These are phyloP conservation scores for Evansstolkia leycettana DNA, from an alignment of 495 filamentous ascomycete genomes.

Conservation along the genomic window DNA sequence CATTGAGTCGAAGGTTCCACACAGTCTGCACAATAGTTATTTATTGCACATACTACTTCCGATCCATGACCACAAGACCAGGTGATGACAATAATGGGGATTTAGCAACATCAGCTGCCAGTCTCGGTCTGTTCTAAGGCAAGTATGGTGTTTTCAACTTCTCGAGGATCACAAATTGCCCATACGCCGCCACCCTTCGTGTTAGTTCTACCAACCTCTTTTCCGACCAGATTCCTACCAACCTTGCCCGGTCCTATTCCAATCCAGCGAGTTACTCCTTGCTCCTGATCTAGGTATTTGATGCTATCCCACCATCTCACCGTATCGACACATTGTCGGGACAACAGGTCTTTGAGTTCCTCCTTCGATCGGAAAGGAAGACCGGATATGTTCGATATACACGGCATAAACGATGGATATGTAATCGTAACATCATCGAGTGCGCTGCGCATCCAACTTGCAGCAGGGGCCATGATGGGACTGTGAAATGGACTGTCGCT, in stretches of 20 bases:
- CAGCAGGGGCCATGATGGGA: constrained; percentile 80
- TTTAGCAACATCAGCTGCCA: too few species aligned
- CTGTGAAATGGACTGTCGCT: constrained; percentile 90
- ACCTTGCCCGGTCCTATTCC: constrained; percentile 94
- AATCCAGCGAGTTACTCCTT: constrained; percentile 76
- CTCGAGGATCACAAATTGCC: constrained; percentile 75
- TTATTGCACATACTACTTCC: too few species aligned
- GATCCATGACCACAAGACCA: too few species aligned
- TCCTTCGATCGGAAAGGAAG: constrained; percentile 60
- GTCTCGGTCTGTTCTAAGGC: constrained; percentile 64
- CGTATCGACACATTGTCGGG: constrained; percentile 72
- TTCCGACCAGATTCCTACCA: constrained; percentile 84
- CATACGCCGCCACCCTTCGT: constrained; percentile 85
- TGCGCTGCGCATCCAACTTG: constrained; percentile 53
- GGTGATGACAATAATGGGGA: too few species aligned
- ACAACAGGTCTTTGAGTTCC: constrained; percentile 63
- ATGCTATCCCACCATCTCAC: constrained; percentile 92
- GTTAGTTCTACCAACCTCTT: constrained; percentile 78
- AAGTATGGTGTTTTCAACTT: constrained; percentile 63
- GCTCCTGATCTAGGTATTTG: constrained; percentile 75
- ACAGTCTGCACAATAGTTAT: too few species aligned
- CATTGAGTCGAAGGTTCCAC: too few species aligned
- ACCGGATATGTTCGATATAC: constrained; percentile 76
- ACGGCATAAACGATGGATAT: constrained; percentile 63
- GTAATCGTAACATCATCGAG: constrained; percentile 48